phyloP scores from a whole-genome alignment of 192 early-diverging fungal species.

The Podochytrium sp. region DNA sequence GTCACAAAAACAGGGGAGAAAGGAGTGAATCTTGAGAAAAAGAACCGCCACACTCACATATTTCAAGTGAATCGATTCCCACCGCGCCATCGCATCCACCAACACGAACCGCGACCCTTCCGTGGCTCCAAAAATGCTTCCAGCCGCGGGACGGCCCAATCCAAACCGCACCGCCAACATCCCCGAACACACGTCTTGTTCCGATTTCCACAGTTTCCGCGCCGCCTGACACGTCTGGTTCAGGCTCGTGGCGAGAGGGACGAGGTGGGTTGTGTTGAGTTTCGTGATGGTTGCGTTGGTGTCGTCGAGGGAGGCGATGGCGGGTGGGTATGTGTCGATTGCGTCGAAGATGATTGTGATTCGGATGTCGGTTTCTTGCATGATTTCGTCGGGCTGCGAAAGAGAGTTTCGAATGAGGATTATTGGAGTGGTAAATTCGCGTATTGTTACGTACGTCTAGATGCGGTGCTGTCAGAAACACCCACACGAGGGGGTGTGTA shows the following conservation, averaged over 20 bases:
- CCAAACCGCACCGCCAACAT: background rate
- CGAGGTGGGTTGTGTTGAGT: background rate
- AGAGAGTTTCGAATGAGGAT: background rate
- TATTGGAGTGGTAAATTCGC: background rate
- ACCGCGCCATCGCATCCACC: background rate
- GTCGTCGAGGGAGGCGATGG: slow-evolving; percentile 11
- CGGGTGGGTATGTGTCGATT: slow-evolving; percentile 19
- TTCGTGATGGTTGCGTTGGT: background rate
- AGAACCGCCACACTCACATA: slow-evolving; percentile 6
- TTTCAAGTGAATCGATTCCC: slow-evolving; percentile 1
- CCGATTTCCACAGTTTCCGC: background rate
- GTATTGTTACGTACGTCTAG: slow-evolving; percentile 28
- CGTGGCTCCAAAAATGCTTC: too few species aligned
- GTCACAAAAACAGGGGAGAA: background rate
- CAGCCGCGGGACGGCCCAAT: background rate
- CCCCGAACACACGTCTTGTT: background rate
- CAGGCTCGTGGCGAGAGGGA: background rate
- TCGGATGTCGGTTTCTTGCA: slow-evolving; percentile 18
- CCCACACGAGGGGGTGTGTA: slow-evolving; percentile 30
- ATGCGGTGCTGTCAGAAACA: slow-evolving; percentile 32
- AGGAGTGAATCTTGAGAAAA: background rate
- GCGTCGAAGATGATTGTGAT: slow-evolving; percentile 17
- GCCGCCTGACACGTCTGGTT: background rate
- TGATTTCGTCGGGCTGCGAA: slow-evolving; percentile 24
- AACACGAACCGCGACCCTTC: background rate